Evolutionary conservation across 352 stramenopile species (phyloP).

Genomic region (Saprolegnia diclina): DNA sequence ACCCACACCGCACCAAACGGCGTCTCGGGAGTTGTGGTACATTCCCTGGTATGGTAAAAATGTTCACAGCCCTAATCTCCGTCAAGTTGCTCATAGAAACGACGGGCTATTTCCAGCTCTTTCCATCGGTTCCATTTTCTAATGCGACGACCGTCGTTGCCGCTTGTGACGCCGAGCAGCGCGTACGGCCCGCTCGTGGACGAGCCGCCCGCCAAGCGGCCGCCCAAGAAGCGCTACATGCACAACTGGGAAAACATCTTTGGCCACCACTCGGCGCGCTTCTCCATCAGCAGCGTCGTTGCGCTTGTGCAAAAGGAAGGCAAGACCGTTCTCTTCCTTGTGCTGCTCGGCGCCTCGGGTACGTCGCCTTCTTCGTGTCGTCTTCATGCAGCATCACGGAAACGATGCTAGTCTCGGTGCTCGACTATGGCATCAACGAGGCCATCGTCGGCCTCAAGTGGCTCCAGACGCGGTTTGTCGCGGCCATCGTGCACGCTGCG

Average conservation of each 20-base stretch:
- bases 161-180: background rate
- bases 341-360: constrained; percentile 48
- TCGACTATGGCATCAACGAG: constrained; percentile 47
- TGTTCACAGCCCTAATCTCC: too few species aligned
- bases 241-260: constrained; percentile 45
- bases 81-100: too few species aligned
- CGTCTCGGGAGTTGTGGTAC: too few species aligned
- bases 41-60: too few species aligned
- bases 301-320: constrained; percentile 49
- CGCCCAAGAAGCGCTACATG: constrained; percentile 37
- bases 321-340: constrained; percentile 45
- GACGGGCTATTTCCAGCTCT: too few species aligned
- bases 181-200: too few species aligned
- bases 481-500: constrained; percentile 15
- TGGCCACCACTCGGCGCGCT: constrained; percentile 34
- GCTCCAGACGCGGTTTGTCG: constrained; percentile 28
- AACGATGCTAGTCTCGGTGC: constrained; percentile 37
- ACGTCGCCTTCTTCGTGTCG: constrained; percentile 15
- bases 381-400: background rate
- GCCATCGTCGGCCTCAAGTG: constrained; percentile 29
- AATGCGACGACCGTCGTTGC: background rate
- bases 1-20: too few species aligned
- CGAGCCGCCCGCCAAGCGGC: background rate
- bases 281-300: constrained; percentile 34
- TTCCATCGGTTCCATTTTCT: background rate